Percentiles rank a stretch among this genome's conserved stretches.
phyloP scores from a whole-genome alignment of 345 rosid genomes.

The Eucalyptus dawsonii region DNA sequence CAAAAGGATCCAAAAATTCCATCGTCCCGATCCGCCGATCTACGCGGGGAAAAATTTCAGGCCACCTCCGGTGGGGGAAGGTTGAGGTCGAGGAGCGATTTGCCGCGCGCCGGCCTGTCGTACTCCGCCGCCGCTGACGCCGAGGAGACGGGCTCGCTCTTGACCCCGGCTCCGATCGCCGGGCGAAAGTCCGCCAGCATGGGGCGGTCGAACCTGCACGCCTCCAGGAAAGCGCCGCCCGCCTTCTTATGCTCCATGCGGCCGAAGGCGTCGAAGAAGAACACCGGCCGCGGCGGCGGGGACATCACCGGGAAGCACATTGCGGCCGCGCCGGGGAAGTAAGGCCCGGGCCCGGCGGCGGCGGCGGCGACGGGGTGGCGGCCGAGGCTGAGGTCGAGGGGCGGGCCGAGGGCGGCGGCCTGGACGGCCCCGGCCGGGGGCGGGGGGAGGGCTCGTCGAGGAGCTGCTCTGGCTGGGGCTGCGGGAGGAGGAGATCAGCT shows the following conservation, averaged over 20 bases:
- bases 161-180: neutral
- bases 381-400: conserved; percentile 42
- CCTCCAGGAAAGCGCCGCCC: neutral
- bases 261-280: conserved; percentile 44
- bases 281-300: conserved; percentile 15
- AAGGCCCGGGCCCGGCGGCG: neutral
- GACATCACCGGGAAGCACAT: neutral
- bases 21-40: neutral
- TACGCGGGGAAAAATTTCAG: conserved; percentile 14
- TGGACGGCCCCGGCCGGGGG: neutral
- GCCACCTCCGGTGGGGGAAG: conserved; percentile 49
- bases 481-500: conserved; percentile 11
- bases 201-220: conserved; percentile 12
- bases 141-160: conserved; percentile 63
- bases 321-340: neutral
- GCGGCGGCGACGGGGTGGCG: neutral
- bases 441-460: conserved; percentile 59
- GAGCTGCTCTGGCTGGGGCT: conserved; percentile 88
- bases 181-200: neutral
- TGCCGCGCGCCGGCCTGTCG: conserved; percentile 4
- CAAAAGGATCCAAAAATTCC: neutral
- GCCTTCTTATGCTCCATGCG: conserved; percentile 4
- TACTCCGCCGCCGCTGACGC: conserved; percentile 44
- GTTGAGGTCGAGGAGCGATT: conserved; percentile 45
- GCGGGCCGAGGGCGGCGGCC: conserved; percentile 5